Base-by-base conservation (phyloP, 2,329 filamentous ascomycete genomes). In the Ceratocystis diversiconidia region DNA sequence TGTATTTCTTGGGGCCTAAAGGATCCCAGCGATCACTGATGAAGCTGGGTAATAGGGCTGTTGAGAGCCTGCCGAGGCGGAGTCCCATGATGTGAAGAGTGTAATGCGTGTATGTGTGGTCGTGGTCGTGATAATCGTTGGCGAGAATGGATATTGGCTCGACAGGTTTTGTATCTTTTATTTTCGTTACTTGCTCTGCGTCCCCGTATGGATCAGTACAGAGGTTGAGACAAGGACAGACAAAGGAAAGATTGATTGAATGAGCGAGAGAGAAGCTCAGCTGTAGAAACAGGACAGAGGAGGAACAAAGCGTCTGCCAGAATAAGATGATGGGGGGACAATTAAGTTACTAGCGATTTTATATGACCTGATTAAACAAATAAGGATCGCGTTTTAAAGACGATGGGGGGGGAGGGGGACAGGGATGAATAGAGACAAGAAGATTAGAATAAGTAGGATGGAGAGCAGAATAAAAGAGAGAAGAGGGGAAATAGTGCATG, bases 11-110 rank as follows among this genome's bases (percentile, higher is more conserved):
- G 10, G 61, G 61, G 10, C 66, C 63, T 25, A 57, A 64, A 15
- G 67, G 65, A 44, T 66, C 64, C 44, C 65, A 62, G 64, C 59
- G 63, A 22, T 68, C 67, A 59, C 61, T 46, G 36, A 68, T 59
- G 66, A 68, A 68, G 61, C 66, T 68, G 50, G 67, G 67, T 44
- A 68, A 28, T 43, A 68, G 19, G 52, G 61, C 63, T n/a, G 65
- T 25, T 7, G 65, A 25, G 52, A 68, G 63, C 36, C 65, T 63
- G 32, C 43, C 52, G 22, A 61, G 8, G 30, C 65, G 60, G 28
- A 63, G 62, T 41, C 65, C 65, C 65, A 66, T 66, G 43, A 25
- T 60, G 48, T n/a, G 25, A 5, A 7, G 52, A 28, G 8, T 15
- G 28, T 57, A 17, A 25, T 3, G 50, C 3, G 19, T 28, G 59